A percentile compares a stretch with the other conserved stretches of the same genome.
Conservation (phyloP, 1,139 yeast species). For the Yamadazyma buinensis region DNA sequence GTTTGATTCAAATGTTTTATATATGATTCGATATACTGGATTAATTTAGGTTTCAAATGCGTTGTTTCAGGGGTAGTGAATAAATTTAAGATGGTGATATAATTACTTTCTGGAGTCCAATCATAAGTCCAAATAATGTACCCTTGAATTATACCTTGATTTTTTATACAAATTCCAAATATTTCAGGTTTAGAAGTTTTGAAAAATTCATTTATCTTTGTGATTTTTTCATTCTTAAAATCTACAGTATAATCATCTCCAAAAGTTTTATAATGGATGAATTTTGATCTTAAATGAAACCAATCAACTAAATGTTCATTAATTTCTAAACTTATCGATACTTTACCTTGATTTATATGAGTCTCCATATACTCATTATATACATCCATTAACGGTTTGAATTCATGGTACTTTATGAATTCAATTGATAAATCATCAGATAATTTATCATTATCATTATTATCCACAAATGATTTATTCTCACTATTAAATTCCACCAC, state of each 20-base stretch:
- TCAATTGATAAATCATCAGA: conserved; percentile 8
- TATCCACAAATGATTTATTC: no score
- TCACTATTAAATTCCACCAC: no score
- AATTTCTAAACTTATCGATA: conserved; percentile 30
- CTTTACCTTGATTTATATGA: conserved; percentile 18
- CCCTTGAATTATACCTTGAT: conserved; percentile 20
- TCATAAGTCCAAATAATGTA: conserved; percentile 42
- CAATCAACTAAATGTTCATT: conserved; percentile 34
- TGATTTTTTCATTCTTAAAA: no score
- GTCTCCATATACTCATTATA: conserved; percentile 22
- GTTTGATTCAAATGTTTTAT: conserved; percentile 6
- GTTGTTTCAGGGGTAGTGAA: conserved; percentile 10
- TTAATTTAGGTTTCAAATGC: conserved; percentile 19
- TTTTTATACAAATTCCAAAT: conserved; percentile 29
- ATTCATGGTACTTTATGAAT: conserved; percentile 29
- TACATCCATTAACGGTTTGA: conserved; percentile 21
- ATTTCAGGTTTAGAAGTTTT: conserved; percentile 21
- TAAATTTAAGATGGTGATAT: conserved; percentile 3
- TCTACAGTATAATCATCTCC: no score
- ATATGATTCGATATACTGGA: conserved; percentile 16
- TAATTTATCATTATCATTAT: no score
- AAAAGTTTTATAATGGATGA: conserved; percentile 28
- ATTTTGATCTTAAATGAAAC: conserved; percentile 44
- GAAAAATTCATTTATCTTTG: conserved; percentile 21
- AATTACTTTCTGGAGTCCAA: conserved; percentile 17